Conservation (phyloP, 495 filamentous ascomycete genomes). For the Pseudotulostoma volvatum region DNA sequence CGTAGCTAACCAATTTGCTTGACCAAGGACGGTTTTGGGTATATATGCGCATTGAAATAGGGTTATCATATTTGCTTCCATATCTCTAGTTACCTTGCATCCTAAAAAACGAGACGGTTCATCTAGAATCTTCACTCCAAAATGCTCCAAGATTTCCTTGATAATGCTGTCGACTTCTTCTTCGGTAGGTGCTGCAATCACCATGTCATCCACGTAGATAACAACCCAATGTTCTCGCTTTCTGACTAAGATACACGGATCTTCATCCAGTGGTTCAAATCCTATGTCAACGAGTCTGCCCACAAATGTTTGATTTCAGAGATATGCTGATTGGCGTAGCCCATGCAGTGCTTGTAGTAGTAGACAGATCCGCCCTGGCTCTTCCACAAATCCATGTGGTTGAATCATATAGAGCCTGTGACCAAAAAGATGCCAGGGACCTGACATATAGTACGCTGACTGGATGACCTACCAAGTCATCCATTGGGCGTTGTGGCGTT, state of each 20-base stretch:
- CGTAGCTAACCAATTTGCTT: neutral
- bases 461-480: too few relatives aligned
- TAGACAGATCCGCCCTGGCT: neutral
- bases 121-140: neutral
- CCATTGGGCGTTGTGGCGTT: too few relatives aligned
- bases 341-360: slow-evolving; percentile 1
- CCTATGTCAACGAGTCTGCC: neutral
- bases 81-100: neutral
- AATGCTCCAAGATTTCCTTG: neutral
- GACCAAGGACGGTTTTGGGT: neutral
- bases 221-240: neutral
- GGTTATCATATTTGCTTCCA: neutral
- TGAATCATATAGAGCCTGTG: neutral
- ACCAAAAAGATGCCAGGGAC: too few relatives aligned
- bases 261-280: neutral
- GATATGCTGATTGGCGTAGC: neutral
- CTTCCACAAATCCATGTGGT: neutral
- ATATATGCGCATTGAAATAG: neutral
- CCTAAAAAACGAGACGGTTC: neutral
- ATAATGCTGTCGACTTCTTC: neutral
- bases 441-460: too few relatives aligned
- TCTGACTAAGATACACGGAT: neutral
- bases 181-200: neutral
- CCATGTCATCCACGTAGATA: slow-evolving; percentile 1
- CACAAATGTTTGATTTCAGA: neutral